Evolutionary conservation across 345 rosid genomes (phyloP).

Genomic region (Excoecaria agallocha): DNA sequence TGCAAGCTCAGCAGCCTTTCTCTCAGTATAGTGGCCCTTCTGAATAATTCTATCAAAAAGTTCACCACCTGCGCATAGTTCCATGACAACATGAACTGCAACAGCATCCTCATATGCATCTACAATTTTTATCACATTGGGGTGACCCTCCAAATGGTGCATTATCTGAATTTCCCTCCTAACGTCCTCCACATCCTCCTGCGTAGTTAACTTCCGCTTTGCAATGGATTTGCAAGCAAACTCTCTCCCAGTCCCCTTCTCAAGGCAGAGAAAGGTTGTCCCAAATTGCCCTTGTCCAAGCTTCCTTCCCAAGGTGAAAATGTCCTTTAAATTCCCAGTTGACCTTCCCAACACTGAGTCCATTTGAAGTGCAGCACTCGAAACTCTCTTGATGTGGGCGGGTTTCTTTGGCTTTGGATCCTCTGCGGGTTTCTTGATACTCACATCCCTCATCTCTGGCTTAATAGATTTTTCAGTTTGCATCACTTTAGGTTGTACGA

Average conservation of each 20-base stretch:
- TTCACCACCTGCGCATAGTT: constrained; percentile 92
- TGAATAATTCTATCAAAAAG: constrained; percentile 88
- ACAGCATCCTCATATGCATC: constrained; percentile 91
- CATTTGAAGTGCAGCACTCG: constrained; percentile 59
- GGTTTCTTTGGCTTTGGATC: constrained; percentile 47
- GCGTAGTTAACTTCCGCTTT: constrained; percentile 64
- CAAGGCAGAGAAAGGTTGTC: constrained; percentile 75
- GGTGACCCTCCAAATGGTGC: constrained; percentile 92
- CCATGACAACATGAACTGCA: constrained; percentile 89
- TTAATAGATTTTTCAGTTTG: constrained; percentile 24
- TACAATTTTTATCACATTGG: constrained; percentile 75
- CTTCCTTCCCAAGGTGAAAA: constrained; percentile 77
- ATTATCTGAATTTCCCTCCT: constrained; percentile 94
- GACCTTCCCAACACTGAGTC: constrained; percentile 78
- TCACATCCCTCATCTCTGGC: constrained; percentile 26
- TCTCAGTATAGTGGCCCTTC: constrained; percentile 83
- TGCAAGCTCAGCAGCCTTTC: constrained; percentile 82
- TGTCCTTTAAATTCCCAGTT: constrained; percentile 75
- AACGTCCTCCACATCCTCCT: constrained; percentile 85
- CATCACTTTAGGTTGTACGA: constrained; percentile 20
- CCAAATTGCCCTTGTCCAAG: constrained; percentile 98
- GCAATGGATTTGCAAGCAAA: constrained; percentile 85
- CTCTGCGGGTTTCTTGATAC: constrained; percentile 21
- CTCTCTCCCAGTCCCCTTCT: constrained; percentile 61
- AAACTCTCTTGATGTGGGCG: constrained; percentile 50